Evolutionary conservation across 2,329 filamentous ascomycete genomes (phyloP).

Genomic region (Arthrobotrys conoides): DNA sequence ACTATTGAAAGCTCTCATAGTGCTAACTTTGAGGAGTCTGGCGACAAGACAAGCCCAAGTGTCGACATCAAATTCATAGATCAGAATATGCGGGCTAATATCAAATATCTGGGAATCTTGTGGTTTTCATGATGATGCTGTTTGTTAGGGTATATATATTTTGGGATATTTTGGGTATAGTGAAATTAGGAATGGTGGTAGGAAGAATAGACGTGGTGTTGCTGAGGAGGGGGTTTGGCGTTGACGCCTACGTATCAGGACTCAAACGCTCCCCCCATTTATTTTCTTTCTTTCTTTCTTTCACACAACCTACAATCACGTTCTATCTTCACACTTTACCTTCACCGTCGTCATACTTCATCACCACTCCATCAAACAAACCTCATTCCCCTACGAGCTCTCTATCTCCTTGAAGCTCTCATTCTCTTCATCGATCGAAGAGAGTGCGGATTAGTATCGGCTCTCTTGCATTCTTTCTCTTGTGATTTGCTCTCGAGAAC

Average conservation of each 20-base stretch:
- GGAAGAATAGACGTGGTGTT: conserved; percentile 4
- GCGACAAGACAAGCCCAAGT: too few species aligned
- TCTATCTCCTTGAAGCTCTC: background rate
- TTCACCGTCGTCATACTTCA: background rate
- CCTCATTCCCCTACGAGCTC: background rate
- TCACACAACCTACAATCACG: background rate
- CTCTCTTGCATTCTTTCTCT: conserved; percentile 9
- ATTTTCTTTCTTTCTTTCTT: background rate
- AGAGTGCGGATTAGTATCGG: background rate
- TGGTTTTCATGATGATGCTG: too few species aligned
- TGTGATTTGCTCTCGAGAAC: background rate
- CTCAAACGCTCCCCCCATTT: background rate
- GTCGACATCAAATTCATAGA: too few species aligned
- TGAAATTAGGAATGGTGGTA: background rate
- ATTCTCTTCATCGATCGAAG: background rate
- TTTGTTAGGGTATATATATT: too few species aligned
- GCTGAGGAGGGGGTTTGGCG: background rate
- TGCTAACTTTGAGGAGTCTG: too few species aligned
- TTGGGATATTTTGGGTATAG: too few species aligned
- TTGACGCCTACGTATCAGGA: background rate
- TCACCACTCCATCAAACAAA: conserved; percentile 1
- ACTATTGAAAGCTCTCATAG: too few species aligned
- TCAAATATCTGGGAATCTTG: too few species aligned
- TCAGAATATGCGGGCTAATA: too few species aligned
- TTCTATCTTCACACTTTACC: background rate